Base-by-base conservation (phyloP, 2,329 filamentous ascomycete species). In the Botrytis fabae region DNA sequence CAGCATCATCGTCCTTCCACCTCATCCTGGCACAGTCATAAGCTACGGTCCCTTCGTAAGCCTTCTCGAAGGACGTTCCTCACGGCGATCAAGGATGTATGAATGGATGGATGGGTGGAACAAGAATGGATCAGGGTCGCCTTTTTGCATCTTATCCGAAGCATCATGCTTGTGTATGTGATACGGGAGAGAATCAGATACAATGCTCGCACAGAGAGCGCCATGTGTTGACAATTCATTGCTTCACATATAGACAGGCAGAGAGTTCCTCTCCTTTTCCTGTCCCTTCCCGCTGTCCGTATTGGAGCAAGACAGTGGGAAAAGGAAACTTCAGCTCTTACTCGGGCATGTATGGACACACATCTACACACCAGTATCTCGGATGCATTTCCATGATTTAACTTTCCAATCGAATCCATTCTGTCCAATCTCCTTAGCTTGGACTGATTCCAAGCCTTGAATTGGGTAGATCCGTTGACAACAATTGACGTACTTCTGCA, bases 51-150 rank as follows among this genome's bases (percentile, higher is more conserved):
- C 59, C 35, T n/a, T 35, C 22, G 59, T 38, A 61, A 61, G 59
- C 22, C 59, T 61, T 61, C 59, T 61, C 59, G 59, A 40, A 61
- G 59, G 59, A 62, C 28, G 60, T 62, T 62, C 60, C 38, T 62
- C 25, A 28, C 54, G 64, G 18, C 22, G 4, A 4, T 66, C 46
- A 40, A 68, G 35, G 64, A 40, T 54, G 14, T 14, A 65, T 48
- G 63, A 2, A 18, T 38, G 35, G 35, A 63, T n/a, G 6, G 63
- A 54, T 54, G 64, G 7, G 25, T n/a, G n/a, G 28, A 40, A 40
- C 38, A 66, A 66, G 46, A 54, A 66, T 51, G 64, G 64, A 54
- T 54, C 64, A 68, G 63, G 63, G 63, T 51, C 63, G 44, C 25
- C 12, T 38, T 46, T 54, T 68, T 38, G 61, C 20, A 48, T 51